phyloP scores from a whole-genome alignment of 805 yeast genomes.

The Ogataea neopini region DNA sequence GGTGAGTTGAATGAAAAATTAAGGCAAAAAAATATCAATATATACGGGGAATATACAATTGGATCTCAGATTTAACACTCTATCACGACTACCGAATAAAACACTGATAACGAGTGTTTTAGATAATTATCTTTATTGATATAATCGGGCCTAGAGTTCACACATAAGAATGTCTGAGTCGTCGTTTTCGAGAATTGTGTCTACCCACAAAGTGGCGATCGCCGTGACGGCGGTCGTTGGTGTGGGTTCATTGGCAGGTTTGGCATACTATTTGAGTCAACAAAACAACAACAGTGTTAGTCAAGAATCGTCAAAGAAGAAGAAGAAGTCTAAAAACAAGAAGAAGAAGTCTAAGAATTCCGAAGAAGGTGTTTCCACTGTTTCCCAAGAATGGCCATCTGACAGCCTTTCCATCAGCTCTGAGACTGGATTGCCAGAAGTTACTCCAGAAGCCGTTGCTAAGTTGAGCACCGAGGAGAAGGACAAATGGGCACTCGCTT shows the following conservation, averaged over 20 bases:
- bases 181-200: slow-evolving; percentile 40
- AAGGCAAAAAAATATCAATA: not conserved
- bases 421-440: slow-evolving; percentile 56
- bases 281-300: slow-evolving; percentile 24
- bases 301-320: slow-evolving; percentile 22
- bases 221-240: slow-evolving; percentile 53
- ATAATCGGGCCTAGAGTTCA: not conserved
- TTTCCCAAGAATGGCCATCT: slow-evolving; percentile 20
- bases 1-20: slow-evolving; percentile 6
- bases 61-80: not conserved
- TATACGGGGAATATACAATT: not conserved
- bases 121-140: not conserved
- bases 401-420: slow-evolving; percentile 50
- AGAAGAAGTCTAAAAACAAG: slow-evolving; percentile 40
- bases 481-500: slow-evolving; percentile 65
- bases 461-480: slow-evolving; percentile 51
- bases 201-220: slow-evolving; percentile 51
- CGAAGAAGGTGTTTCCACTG: slow-evolving; percentile 34
- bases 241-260: slow-evolving; percentile 49
- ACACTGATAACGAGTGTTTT: not conserved
- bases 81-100: not conserved
- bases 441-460: slow-evolving; percentile 48
- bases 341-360: slow-evolving; percentile 44
- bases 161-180: slow-evolving; percentile 18
- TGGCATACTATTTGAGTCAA: slow-evolving; percentile 43